Conservation (phyloP, 768 basidiomycete genomes). For the Chlorophyllum brunneum region DNA sequence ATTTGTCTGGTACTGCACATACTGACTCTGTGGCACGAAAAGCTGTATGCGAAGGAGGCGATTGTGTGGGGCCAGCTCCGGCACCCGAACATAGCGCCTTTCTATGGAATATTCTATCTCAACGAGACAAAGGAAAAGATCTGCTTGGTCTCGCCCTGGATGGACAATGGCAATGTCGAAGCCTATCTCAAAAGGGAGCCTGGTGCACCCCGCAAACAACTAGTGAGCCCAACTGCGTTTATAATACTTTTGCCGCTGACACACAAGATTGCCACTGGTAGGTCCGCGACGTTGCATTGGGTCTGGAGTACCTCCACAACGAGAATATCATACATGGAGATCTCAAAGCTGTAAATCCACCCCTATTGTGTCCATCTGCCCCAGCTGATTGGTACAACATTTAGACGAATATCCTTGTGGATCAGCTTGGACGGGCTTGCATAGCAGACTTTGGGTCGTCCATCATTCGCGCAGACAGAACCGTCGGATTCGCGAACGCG, state of each 20-base stretch:
- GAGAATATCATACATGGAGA: slow-evolving; percentile 15
- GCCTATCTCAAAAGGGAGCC: slow-evolving; percentile 4
- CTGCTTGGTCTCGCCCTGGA: slow-evolving; percentile 15
- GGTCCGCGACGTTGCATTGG: slow-evolving; percentile 9
- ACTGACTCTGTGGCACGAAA: slow-evolving; percentile 18
- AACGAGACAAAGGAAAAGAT: neutral
- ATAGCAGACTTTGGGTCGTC: no score
- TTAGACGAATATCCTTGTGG: slow-evolving; percentile 15
- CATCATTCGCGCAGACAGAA: neutral
- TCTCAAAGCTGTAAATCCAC: slow-evolving; percentile 12
- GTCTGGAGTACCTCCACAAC: slow-evolving; percentile 13
- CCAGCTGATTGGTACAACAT: neutral
- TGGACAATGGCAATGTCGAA: slow-evolving; percentile 12
- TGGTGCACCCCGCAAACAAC: neutral
- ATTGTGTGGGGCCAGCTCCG: slow-evolving; percentile 2
- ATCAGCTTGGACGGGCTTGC: slow-evolving; percentile 5
- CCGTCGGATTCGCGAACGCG: neutral
- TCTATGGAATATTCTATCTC: slow-evolving; percentile 10
- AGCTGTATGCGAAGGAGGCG: slow-evolving; percentile 4
- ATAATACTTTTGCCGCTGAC: neutral
- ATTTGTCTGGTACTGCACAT: slow-evolving; percentile 16
- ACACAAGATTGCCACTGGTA: no score
- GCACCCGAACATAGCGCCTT: slow-evolving; percentile 6
- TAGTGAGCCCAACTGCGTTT: neutral
- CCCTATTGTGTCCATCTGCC: neutral